phyloP scores from a whole-genome alignment of 768 basidiomycete species.

The Piloderma croceum region DNA sequence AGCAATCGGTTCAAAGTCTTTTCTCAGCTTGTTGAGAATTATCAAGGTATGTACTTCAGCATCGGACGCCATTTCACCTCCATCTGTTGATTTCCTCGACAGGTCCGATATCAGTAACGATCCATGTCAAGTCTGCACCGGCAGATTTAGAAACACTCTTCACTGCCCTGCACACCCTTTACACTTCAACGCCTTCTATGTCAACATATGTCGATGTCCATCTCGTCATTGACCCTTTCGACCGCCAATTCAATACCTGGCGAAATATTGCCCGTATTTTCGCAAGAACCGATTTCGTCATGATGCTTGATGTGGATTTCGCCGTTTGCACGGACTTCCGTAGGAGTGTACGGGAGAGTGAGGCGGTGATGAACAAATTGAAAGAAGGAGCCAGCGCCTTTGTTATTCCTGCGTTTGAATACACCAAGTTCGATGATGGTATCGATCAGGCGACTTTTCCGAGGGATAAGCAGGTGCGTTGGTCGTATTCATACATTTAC shows the following conservation, averaged over 20 bases:
- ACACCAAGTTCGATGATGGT: constrained; percentile 59
- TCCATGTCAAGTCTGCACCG: constrained; percentile 60
- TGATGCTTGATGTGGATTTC: constrained; percentile 93
- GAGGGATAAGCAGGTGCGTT: constrained; percentile 55
- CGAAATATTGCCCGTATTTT: constrained; percentile 81
- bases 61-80: constrained; percentile 5
- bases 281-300: constrained; percentile 76
- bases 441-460: constrained; percentile 57
- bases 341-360: constrained; percentile 42
- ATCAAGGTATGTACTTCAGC: constrained; percentile 47
- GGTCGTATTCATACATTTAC: constrained; percentile 1
- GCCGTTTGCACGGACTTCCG: constrained; percentile 79
- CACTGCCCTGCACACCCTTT: constrained; percentile 58
- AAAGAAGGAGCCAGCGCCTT: constrained; percentile 61
- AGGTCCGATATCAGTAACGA: constrained; percentile 84
- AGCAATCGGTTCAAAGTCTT: constrained; percentile 73
- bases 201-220: constrained; percentile 74
- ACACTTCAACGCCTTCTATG: constrained; percentile 63
- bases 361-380: constrained; percentile 41
- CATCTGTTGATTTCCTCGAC: no score
- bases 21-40: constrained; percentile 64
- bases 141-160: constrained; percentile 46
- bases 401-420: constrained; percentile 86
- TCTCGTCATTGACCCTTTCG: constrained; percentile 75
- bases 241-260: constrained; percentile 87